Evolutionary conservation across 768 basidiomycete genomes (phyloP).

Genomic region (Tylopilus subfusipes): DNA sequence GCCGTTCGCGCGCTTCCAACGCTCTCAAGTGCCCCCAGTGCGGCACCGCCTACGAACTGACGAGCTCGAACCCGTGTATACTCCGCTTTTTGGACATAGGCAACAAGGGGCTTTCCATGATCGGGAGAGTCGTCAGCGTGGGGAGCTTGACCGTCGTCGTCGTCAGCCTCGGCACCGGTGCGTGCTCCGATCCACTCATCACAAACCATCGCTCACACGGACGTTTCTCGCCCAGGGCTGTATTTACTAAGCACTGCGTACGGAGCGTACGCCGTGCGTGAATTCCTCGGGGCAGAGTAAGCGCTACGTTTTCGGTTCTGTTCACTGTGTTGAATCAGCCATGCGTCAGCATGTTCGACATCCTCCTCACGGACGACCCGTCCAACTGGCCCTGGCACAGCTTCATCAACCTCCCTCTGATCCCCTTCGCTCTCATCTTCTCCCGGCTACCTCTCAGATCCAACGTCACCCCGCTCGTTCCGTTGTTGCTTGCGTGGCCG

Average conservation of each 20-base stretch:
- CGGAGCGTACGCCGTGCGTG: slow-evolving; percentile 66
- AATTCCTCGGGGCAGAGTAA: slow-evolving; percentile 69
- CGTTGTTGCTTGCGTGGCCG: slow-evolving; percentile 28
- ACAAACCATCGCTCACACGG: background rate
- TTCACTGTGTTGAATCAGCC: background rate
- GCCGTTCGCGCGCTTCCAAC: slow-evolving; percentile 48
- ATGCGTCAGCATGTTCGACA: slow-evolving; percentile 52
- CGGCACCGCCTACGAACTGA: slow-evolving; percentile 58
- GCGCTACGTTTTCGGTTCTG: slow-evolving; percentile 13
- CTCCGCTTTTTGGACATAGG: slow-evolving; percentile 49
- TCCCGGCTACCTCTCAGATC: slow-evolving; percentile 48
- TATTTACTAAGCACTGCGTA: slow-evolving; percentile 58
- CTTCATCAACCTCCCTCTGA: slow-evolving; percentile 68
- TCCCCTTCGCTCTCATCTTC: slow-evolving; percentile 65
- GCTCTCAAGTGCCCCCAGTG: slow-evolving; percentile 83
- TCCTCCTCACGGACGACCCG: slow-evolving; percentile 65
- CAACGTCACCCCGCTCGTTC: slow-evolving; percentile 22
- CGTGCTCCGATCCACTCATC: slow-evolving; percentile 20
- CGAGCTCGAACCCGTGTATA: slow-evolving; percentile 56
- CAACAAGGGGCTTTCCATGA: slow-evolving; percentile 47
- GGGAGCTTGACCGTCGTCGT: slow-evolving; percentile 48
- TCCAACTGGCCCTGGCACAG: slow-evolving; percentile 74
- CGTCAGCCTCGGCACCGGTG: slow-evolving; percentile 60
- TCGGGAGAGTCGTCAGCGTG: slow-evolving; percentile 52
- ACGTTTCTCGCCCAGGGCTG: slow-evolving; percentile 33